Evolutionary conservation across 1,139 yeast genomes (phyloP), one percentile per base, ranked within the genome.

Genomic region (Geotrichum aggregatum): DNA sequence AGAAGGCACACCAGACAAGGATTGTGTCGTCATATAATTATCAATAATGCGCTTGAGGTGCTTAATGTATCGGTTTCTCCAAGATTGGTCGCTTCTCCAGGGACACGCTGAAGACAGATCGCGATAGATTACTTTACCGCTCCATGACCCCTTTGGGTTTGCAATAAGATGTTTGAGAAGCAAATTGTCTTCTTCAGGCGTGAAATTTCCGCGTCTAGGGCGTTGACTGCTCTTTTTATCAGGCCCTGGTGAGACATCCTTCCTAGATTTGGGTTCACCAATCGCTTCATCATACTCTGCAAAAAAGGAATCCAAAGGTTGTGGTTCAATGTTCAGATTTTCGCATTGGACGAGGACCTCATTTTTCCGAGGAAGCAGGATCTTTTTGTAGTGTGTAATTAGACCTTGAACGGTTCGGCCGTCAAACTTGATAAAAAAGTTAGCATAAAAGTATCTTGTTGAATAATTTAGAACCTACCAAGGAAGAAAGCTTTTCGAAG

Each of bases 51-150:
- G 34, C 24, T 36, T 46, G 28, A 50, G 13, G 42, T 50, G 50
- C 28, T 36, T 41, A 19, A 22, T 16, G 21, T 21, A 44, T 0
- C 53, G 44, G 33, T 38, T 50, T 30, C 53, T 24, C 49, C 49
- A 50, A 2, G 50, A 46, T 35, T 50, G 43, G 19, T n/a, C 33
- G 28, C 41, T 41, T 34, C 53, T 21, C 45, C 45, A 39, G n/a
- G 43, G 24, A 21, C 46, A 38, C 10, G 13, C 8, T 18, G 6
- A 14, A 18, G 46, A 35, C 30, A 39, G 46, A 11, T 28, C 26
- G 16, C 46, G 35, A 30, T 50, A 50, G 7, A 50, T 45, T 3
- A 14, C 11, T 18, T 43, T 40, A 5, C 53, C 53, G 21, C 50
- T 26, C 30, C 43, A 24, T 11, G 38, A 18, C n/a, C 14, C 19